phyloP scores from a whole-genome alignment of 2,329 filamentous ascomycete genomes.

The Colletotrichum lindemuthianum region DNA sequence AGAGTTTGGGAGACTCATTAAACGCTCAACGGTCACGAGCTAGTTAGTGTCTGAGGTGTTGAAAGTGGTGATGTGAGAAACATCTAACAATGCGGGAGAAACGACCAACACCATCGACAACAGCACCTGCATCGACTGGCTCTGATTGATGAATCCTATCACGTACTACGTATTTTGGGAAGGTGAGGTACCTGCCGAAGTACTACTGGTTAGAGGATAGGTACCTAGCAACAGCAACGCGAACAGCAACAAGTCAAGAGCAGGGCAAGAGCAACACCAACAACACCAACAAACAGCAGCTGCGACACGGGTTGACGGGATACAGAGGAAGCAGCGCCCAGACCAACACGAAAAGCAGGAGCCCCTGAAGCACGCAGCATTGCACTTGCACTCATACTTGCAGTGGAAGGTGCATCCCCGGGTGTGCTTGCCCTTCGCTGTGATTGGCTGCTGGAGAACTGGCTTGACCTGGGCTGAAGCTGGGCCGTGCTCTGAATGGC shows the following conservation, averaged over 20 bases:
- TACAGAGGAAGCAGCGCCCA: conserved; percentile 6
- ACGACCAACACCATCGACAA: too few relatives aligned
- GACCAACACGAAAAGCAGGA: conserved; percentile 26
- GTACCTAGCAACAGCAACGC: not conserved
- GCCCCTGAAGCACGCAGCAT: conserved; percentile 34
- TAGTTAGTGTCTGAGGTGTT: too few relatives aligned
- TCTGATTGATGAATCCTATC: too few relatives aligned
- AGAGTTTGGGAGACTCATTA: too few relatives aligned
- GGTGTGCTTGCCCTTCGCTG: conserved; percentile 3
- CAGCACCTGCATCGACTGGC: too few relatives aligned
- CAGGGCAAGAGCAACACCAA: conserved; percentile 5
- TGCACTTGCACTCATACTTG: not conserved
- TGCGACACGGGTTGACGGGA: not conserved
- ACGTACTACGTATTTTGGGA: too few relatives aligned
- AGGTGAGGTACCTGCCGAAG: too few relatives aligned
- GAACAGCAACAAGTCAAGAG: not conserved
- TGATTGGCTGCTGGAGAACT: conserved; percentile 23
- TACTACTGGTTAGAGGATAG: not conserved
- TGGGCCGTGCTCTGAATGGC: conserved; percentile 13
- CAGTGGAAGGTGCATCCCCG: conserved; percentile 12
- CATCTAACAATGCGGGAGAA: too few relatives aligned
- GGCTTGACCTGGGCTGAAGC: conserved; percentile 17
- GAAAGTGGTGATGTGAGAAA: too few relatives aligned
- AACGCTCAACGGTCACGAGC: too few relatives aligned
- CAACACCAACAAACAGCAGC: not conserved